These are phyloP conservation scores for Fusarium nanum DNA, from an alignment of 2,329 filamentous ascomycete species.

Conservation along the genomic window DNA sequence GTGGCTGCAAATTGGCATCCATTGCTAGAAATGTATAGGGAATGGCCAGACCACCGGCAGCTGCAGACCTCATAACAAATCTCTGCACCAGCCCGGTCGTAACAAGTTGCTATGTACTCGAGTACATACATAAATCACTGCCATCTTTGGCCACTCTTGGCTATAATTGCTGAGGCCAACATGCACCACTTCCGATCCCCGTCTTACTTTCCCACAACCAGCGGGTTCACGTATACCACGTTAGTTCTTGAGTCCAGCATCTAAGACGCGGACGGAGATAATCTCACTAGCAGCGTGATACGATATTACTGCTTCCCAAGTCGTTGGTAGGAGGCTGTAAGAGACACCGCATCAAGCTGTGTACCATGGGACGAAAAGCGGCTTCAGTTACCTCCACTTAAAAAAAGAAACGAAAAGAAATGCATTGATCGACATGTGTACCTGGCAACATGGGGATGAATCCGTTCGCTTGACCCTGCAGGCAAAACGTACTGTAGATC, in stretches of 20 bases:
- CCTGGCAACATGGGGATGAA: neutral
- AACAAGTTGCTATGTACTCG: neutral
- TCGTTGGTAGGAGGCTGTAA: neutral
- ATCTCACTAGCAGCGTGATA: neutral
- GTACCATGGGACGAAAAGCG: neutral
- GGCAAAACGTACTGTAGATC: neutral
- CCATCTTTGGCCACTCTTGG: constrained; percentile 1
- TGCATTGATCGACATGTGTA: neutral
- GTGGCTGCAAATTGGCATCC: neutral
- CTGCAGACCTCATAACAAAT: neutral
- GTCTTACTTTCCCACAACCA: neutral
- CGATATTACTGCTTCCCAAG: neutral
- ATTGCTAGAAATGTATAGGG: neutral
- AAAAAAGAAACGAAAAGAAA: neutral
- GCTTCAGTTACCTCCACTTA: neutral
- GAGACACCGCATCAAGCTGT: neutral
- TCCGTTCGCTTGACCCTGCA: constrained; percentile 4
- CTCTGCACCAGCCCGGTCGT: neutral
- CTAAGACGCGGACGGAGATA: neutral
- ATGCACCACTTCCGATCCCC: constrained; percentile 5
- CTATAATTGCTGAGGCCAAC: constrained; percentile 5
- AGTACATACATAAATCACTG: neutral
- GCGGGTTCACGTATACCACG: neutral
- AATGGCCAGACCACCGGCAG: constrained; percentile 8
- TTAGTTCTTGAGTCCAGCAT: neutral